These are phyloP conservation scores for Coemansia javaensis DNA, from an alignment of 192 early-diverging fungal genomes.

Conservation along the genomic window DNA sequence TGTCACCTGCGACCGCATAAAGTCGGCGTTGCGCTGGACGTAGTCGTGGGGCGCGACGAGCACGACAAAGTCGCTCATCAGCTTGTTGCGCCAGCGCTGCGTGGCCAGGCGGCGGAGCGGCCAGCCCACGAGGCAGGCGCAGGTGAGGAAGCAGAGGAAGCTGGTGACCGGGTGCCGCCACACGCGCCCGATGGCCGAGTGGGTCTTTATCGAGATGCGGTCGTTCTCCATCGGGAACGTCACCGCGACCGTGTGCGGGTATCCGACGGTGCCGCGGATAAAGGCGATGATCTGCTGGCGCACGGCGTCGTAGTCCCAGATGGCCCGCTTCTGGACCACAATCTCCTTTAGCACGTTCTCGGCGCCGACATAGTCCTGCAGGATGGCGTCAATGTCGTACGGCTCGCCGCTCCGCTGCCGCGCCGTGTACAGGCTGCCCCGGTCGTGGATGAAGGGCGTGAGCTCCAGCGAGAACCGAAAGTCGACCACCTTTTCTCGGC, in stretches of 20 bases:
- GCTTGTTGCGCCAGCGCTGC: conserved; percentile 29
- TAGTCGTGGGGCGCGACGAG: conserved; percentile 31
- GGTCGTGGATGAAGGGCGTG: conserved; percentile 39
- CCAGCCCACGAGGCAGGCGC: conserved; percentile 41
- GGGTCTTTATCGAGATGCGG: conserved; percentile 23
- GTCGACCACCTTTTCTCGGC: conserved; percentile 27
- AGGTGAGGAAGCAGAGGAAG: conserved; percentile 38
- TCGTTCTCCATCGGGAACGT: conserved; percentile 40
- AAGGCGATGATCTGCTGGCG: conserved; percentile 19
- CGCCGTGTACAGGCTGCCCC: conserved; percentile 37
- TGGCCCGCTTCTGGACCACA: conserved; percentile 35
- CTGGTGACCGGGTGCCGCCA: conserved; percentile 40
- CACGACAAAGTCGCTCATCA: conserved; percentile 49
- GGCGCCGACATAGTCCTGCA: conserved; percentile 29
- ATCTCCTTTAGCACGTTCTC: conserved; percentile 40
- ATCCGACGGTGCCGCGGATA: conserved; percentile 17
- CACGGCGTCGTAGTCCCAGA: conserved; percentile 45
- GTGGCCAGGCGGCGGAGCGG: conserved; percentile 27
- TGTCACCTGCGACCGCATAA: conserved; percentile 36
- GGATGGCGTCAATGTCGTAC: conserved; percentile 18
- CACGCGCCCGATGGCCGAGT: conserved; percentile 6
- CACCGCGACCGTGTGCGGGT: conserved; percentile 35
- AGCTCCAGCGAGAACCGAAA: conserved; percentile 39
- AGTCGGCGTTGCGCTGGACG: conserved; percentile 24
- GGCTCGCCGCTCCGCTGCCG: conserved; percentile 17